Base-by-base conservation (phyloP, 2,329 filamentous ascomycete species). In the Emmonsia crescens region DNA sequence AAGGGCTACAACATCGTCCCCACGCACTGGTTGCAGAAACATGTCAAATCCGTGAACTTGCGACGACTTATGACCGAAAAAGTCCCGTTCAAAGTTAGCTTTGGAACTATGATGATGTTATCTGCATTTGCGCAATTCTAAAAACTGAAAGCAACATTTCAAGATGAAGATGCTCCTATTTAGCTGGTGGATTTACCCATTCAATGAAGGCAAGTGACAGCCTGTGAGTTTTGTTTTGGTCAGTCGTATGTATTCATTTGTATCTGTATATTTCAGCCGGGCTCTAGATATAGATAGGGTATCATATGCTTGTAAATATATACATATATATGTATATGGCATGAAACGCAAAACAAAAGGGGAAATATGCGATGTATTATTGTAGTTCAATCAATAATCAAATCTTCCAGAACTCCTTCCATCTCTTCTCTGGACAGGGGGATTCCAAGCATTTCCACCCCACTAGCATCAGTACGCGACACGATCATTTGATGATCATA, bases 401-500 rank as follows among this genome's bases (percentile, higher is more conserved):
- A 70, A 66, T 97, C 94, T 71, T 96, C 93, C 65, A 97, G 74
- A 55, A 96, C 89, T 1, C 83, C 86, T 74, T 96, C 93, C 71
- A 97, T 79, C 75, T 99, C 94, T 66, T 96, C 91, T 67, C 87
- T 88, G 51, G 87, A 82, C 70, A 97, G 91, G 0, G 94, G 94
- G 16, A 96, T 84, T 66, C 89, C 88, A 55, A 99, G 75, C 59
- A 94, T 78, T 72, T 97, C 94, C 2, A 88, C 92, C 2, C 94
- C 94, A 61, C 92, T 79, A 0, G 84, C 83, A 73, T 99, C 93
- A 71, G 93, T 93, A 64, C 86, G 85, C 64, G 89, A 95, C 61
- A 90, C 90, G 65, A 99, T 89, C 85, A 99, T 97, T 71, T 96
- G 91, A 78, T 99, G 94, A 70, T 99, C 94, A 72, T 96, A 91